These are phyloP conservation scores for Castanopsis chinensis DNA, from an alignment of 306 rosid species.

Conservation along the genomic window DNA sequence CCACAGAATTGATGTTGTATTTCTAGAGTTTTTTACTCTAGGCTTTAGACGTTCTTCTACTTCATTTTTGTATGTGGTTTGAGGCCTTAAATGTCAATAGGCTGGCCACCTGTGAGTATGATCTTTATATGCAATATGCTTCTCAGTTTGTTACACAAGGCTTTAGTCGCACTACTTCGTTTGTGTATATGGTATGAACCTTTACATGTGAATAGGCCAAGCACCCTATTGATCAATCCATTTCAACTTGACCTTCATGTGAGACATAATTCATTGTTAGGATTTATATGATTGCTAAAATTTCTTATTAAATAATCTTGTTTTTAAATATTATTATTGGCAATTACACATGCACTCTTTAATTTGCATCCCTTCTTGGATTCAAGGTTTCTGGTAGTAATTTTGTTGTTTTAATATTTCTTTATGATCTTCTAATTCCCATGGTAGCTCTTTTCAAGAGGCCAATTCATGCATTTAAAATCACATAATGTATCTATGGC, in stretches of 20 bases:
- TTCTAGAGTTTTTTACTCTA: background rate
- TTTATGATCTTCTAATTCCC: background rate
- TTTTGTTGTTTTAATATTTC: background rate
- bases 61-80: background rate
- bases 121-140: background rate
- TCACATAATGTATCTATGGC: background rate
- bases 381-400: background rate
- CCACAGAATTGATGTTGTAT: background rate
- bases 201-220: background rate
- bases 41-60: background rate
- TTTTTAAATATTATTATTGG: no score
- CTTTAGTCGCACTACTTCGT: background rate
- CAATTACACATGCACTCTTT: background rate
- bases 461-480: background rate
- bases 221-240: background rate
- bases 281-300: background rate
- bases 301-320: background rate
- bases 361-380: background rate
- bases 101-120: background rate
- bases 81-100: background rate
- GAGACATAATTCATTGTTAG: background rate
- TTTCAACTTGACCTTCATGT: background rate
- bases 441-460: background rate
- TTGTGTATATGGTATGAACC: no score
- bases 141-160: background rate